Conservation (phyloP, 345 rosid genomes). For the Boechera divaricarpa region DNA sequence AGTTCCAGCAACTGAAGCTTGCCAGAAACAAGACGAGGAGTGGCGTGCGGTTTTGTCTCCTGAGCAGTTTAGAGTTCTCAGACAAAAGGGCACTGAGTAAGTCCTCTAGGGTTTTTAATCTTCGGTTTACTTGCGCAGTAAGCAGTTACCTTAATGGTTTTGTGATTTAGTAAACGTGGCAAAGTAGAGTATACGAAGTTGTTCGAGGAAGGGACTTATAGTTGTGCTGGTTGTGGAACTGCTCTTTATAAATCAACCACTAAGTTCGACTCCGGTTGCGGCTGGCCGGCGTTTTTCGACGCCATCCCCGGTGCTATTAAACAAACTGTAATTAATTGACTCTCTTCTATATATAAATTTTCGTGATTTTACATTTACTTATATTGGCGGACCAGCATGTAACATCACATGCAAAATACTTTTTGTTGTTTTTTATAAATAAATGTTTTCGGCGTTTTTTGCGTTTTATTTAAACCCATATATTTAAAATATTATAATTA, state of each 20-base stretch:
- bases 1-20: background rate
- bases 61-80: background rate
- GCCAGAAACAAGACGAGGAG: background rate
- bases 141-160: background rate
- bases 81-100: background rate
- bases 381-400: too few species aligned
- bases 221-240: background rate
- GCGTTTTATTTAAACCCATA: too few species aligned
- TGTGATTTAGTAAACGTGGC: background rate
- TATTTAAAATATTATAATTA: background rate
- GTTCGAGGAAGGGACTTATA: background rate
- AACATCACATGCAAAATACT: too few species aligned
- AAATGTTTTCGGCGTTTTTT: too few species aligned
- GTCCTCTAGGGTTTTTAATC: background rate
- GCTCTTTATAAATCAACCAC: background rate
- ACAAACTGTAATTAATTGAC: background rate
- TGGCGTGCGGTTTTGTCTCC: background rate
- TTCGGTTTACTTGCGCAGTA: background rate
- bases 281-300: background rate
- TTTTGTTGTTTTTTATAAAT: too few species aligned
- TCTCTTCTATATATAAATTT: too few species aligned
- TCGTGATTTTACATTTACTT: background rate
- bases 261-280: slow-evolving; percentile 2
- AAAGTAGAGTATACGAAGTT: background rate
- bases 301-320: background rate